These are phyloP conservation scores for Eutrema salsugineum DNA, from an alignment of 441 rosid genomes.

Conservation along the genomic window DNA sequence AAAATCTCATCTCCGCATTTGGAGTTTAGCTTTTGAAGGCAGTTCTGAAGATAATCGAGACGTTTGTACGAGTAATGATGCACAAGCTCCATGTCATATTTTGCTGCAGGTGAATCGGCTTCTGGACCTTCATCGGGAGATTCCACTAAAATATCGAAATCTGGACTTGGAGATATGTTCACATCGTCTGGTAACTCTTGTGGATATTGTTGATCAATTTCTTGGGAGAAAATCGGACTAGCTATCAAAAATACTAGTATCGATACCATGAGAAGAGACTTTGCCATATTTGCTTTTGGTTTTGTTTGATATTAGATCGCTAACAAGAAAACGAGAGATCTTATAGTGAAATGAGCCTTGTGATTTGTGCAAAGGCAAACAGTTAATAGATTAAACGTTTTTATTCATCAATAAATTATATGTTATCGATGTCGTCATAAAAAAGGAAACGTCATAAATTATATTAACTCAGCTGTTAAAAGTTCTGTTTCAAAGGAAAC, in stretches of 20 bases:
- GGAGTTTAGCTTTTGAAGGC: not conserved
- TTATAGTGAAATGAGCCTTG: not conserved
- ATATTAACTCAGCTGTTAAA: not conserved
- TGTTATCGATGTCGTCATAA: too few relatives aligned
- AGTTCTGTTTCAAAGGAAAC: not conserved
- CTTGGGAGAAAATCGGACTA: not conserved
- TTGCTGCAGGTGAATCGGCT: not conserved
- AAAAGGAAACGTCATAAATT: too few relatives aligned
- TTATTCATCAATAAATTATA: not conserved
- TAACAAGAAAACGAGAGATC: not conserved
- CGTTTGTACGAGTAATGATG: not conserved
- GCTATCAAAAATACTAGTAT: not conserved
- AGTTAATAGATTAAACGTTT: not conserved
- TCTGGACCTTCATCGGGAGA: constrained; percentile 4
- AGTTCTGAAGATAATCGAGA: not conserved
- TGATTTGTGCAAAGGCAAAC: not conserved
- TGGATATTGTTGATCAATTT: not conserved
- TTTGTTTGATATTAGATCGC: not conserved
- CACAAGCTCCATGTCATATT: not conserved
- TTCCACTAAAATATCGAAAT: not conserved
- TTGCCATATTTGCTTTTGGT: constrained; percentile 16
- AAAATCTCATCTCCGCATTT: not conserved
- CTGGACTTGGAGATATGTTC: not conserved
- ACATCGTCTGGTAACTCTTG: constrained; percentile 13
- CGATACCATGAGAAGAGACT: not conserved